Conservation (phyloP, 2,329 filamentous ascomycete genomes). For the Colletotrichum sp. region DNA sequence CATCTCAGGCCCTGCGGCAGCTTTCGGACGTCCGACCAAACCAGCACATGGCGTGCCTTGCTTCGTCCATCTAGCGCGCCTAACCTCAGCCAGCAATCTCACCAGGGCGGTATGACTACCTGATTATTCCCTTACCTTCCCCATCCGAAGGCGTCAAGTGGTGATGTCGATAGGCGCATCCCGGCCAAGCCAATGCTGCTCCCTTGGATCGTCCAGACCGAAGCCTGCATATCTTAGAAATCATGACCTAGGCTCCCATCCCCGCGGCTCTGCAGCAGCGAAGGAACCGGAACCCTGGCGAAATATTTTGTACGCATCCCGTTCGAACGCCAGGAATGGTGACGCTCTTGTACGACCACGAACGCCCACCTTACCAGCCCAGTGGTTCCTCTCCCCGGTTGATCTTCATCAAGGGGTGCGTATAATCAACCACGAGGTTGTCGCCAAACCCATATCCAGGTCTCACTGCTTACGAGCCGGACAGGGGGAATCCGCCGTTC, state of each 20-base stretch:
- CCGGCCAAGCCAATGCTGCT: not conserved
- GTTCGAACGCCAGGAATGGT: not conserved
- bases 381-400: not conserved
- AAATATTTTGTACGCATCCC: not conserved
- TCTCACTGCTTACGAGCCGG: not conserved
- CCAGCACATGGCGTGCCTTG: slow-evolving; percentile 17
- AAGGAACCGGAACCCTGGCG: not conserved
- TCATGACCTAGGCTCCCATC: not conserved
- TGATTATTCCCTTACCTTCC: not conserved
- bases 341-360: slow-evolving; percentile 4
- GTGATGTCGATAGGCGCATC: not conserved
- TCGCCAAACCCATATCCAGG: not conserved
- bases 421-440: not conserved
- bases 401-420: not conserved
- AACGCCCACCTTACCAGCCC: not conserved
- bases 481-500: not conserved
- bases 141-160: not conserved
- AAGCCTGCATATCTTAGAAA: slow-evolving; percentile 12
- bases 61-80: slow-evolving; percentile 15
- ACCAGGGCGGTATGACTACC: not conserved
- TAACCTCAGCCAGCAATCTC: not conserved
- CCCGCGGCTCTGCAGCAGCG: not conserved
- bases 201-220: slow-evolving; percentile 10
- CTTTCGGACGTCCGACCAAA: slow-evolving; percentile 20
- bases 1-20: not conserved